phyloP scores from a whole-genome alignment of 129 eudicot genomes.

The Silybum marianum region DNA sequence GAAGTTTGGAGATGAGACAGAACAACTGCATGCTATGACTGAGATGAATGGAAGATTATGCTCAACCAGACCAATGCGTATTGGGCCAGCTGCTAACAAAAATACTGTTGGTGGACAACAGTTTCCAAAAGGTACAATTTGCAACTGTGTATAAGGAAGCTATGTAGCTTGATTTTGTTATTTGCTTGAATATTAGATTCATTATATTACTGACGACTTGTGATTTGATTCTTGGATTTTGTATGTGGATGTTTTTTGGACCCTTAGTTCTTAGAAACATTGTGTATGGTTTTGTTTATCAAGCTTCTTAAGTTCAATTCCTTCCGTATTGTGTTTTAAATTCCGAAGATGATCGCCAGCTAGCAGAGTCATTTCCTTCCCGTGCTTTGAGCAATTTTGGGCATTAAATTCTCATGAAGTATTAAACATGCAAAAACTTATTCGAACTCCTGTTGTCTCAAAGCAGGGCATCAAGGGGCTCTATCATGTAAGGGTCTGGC shows the following conservation, averaged over 20 bases:
- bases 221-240: conserved; percentile 20
- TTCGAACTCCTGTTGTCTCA: conserved; percentile 62
- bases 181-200: background rate
- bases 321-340: conserved; percentile 36
- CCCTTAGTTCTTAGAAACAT: conserved; percentile 9
- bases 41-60: conserved; percentile 93
- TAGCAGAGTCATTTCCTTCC: conserved; percentile 45
- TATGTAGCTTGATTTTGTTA: background rate
- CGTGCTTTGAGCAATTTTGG: conserved; percentile 19
- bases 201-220: conserved; percentile 7
- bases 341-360: conserved; percentile 38
- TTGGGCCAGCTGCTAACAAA: conserved; percentile 92
- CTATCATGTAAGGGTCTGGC: conserved; percentile 65
- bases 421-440: conserved; percentile 42
- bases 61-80: conserved; percentile 90
- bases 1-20: conserved; percentile 87
- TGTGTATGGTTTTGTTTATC: conserved; percentile 5
- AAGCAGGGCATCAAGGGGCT: conserved; percentile 79
- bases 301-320: conserved; percentile 30
- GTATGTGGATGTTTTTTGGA: conserved; percentile 1
- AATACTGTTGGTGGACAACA: conserved; percentile 47
- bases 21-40: conserved; percentile 84
- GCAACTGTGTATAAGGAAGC: background rate
- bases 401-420: conserved; percentile 28
- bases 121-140: conserved; percentile 39